phyloP scores from a whole-genome alignment of 805 yeast genomes.

The Danielia oregonensis region DNA sequence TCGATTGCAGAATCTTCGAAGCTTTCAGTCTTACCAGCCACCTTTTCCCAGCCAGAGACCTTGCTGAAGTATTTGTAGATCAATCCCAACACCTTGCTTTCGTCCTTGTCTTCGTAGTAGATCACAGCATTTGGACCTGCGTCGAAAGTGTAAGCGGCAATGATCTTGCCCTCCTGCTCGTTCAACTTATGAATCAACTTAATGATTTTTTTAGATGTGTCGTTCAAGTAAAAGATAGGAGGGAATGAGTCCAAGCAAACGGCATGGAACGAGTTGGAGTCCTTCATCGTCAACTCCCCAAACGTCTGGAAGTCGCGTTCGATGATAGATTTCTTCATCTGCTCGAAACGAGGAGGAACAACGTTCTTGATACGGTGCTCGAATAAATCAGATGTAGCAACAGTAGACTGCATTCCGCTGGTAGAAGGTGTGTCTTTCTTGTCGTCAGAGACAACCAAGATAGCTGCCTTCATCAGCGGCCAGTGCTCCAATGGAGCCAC shows the following conservation, averaged over 20 bases:
- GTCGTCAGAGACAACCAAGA: constrained; percentile 86
- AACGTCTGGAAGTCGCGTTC: constrained; percentile 74
- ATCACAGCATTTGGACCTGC: constrained; percentile 99
- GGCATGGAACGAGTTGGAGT: constrained; percentile 96
- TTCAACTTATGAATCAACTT: constrained; percentile 60
- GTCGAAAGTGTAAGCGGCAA: constrained; percentile 97
- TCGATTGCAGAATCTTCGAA: constrained; percentile 26
- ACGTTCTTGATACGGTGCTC: constrained; percentile 71
- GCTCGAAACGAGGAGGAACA: constrained; percentile 80
- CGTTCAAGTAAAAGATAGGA: constrained; percentile 63
- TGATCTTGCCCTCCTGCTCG: constrained; percentile 54
- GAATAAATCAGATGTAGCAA: constrained; percentile 82
- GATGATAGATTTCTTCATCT: constrained; percentile 75
- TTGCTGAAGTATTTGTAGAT: constrained; percentile 56
- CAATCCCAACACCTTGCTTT: constrained; percentile 66
- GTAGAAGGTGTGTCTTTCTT: constrained; percentile 96
- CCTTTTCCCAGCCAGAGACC: constrained; percentile 66
- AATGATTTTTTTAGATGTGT: constrained; percentile 19
- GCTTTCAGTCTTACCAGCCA: constrained; percentile 13
- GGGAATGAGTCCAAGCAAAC: constrained; percentile 95
- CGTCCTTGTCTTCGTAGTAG: constrained; percentile 78
- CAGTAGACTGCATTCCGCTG: constrained; percentile 95
- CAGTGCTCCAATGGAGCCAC: constrained; percentile 82
- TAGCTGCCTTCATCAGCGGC: constrained; percentile 89
- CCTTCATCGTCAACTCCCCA: constrained; percentile 92